These are phyloP conservation scores for Trametes versicolor DNA, from an alignment of 1,284 basidiomycete genomes.

Conservation along the genomic window DNA sequence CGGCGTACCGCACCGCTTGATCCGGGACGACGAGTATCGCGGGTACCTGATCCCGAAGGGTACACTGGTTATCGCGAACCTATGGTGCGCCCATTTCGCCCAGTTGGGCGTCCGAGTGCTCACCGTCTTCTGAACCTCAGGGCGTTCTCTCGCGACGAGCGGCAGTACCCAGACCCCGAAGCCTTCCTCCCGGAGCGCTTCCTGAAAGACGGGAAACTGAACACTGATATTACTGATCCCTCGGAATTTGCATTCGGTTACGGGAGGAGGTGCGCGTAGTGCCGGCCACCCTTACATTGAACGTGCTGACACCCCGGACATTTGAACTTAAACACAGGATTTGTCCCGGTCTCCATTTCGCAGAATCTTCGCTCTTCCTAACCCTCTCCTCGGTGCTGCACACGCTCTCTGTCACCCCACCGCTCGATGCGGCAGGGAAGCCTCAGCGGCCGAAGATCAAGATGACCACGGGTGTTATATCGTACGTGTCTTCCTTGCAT, in stretches of 20 bases:
- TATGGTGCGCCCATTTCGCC: conserved; percentile 9
- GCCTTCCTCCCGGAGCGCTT: conserved; percentile 33
- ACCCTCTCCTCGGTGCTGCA: conserved; percentile 29
- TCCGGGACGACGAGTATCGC: conserved; percentile 29
- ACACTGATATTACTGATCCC: conserved; percentile 26
- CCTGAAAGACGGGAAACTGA: conserved; percentile 31
- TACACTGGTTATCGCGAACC: conserved; percentile 25
- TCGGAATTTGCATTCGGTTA: conserved; percentile 30
- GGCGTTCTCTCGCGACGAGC: conserved; percentile 28
- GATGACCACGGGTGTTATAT: conserved; percentile 1
- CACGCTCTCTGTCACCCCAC: conserved; percentile 29
- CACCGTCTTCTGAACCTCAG: neutral
- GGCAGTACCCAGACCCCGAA: conserved; percentile 28
- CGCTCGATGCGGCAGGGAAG: conserved; percentile 7
- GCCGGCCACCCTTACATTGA: rapidly evolving
- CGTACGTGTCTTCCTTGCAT: conserved; percentile 5
- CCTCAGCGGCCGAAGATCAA: conserved; percentile 6
- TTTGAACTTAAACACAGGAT: neutral
- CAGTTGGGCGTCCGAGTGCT: neutral
- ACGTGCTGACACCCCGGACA: no score
- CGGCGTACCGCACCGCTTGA: conserved; percentile 19
- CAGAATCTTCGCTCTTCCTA: conserved; percentile 32
- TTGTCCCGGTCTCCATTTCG: conserved; percentile 21
- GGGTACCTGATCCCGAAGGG: conserved; percentile 36
- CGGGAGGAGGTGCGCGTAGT: conserved; percentile 29